Evolutionary conservation across 83 land plant genomes (phyloP), one percentile per base, ranked within the genome.

Genomic region (Picea mariana): DNA sequence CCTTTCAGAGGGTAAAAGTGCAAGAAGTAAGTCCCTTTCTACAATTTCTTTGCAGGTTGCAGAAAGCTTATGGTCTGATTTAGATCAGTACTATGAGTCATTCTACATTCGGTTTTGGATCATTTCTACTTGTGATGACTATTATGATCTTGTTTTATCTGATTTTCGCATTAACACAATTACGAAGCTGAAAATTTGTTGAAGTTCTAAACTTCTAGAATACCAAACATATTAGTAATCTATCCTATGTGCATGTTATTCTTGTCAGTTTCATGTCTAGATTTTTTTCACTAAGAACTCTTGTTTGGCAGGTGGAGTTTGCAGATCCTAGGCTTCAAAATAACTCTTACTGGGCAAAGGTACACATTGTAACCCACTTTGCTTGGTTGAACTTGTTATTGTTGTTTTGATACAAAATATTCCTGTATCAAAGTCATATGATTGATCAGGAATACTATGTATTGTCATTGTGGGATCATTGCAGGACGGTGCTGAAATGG

Each of bases 321-420:
- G 79, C 78, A 47, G 97, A 94, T 84, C 86, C 89, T 6, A 89
- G 87, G 84, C 91, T 94, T 72, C 80, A 86, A 81, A 93, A 96
- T 81, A 96, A 94, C 81, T 96, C 99, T 6, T 94, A 96, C 73
- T 96, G 99, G 97, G 99, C 94, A 11, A 94, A 94, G 99, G 97
- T 96, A 44, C 6, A 68, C 42, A 26, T 67, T 55, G 59, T 59
- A 34, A 78, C 68, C 27, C 27, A n/a, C 26, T 21, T 21, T 66
- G 27, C 9, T 21, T 66, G 23, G 23, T 66, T 21, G 9, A 21
- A 66, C 68, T 24, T 21, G 68, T 24, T n/a, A 66, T 21, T 24
- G 27, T 66, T n/a, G 24, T 66, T 66, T 21, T 65, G 67, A 24
- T 18, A 65, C 26, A 52, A 52, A 52, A 52, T 52, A 55, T 13